Conservation (phyloP, 2,329 filamentous ascomycete species). For the Colletotrichum orbiculare region DNA sequence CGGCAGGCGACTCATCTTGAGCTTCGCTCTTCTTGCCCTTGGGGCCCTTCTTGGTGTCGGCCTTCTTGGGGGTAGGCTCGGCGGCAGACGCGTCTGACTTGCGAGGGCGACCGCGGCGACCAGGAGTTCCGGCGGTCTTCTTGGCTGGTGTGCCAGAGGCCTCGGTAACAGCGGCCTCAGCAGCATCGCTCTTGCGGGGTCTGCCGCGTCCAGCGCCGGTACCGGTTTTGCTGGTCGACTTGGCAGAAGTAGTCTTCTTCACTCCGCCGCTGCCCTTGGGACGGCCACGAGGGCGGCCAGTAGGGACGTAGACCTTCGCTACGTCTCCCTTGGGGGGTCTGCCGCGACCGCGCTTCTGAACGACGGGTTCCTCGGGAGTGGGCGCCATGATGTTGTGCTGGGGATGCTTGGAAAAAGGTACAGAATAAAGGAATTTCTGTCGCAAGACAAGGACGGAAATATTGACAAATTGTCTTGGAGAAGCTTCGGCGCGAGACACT, state of each 20-base stretch:
- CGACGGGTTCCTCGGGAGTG: conserved; percentile 26
- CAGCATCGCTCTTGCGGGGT: conserved; percentile 44
- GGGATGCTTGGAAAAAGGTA: not conserved
- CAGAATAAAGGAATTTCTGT: not conserved
- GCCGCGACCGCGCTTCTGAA: conserved; percentile 50
- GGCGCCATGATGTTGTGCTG: conserved; percentile 35
- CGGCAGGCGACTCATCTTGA: conserved; percentile 17
- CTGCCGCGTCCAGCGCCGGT: conserved; percentile 44
- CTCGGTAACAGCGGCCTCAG: conserved; percentile 21
- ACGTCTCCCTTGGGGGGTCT: conserved; percentile 52
- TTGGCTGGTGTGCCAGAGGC: conserved; percentile 16
- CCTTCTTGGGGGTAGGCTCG: conserved; percentile 44
- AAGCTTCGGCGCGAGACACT: too few relatives aligned
- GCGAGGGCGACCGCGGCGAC: conserved; percentile 48
- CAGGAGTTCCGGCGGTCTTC: conserved; percentile 23
- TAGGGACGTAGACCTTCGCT: conserved; percentile 51
- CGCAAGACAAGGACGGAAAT: not conserved
- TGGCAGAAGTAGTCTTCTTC: conserved; percentile 40
- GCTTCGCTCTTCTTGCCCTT: conserved; percentile 29
- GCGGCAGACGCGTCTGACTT: conserved; percentile 41
- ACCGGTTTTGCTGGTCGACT: conserved; percentile 28
- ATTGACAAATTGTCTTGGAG: too few relatives aligned
- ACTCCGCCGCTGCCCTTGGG: conserved; percentile 55
- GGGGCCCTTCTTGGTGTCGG: conserved; percentile 36
- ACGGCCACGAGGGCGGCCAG: conserved; percentile 60